Percentiles rank a stretch among this genome's conserved stretches.
Evolutionary conservation across 768 basidiomycete species (phyloP).

Genomic region (Pholiota molesta): DNA sequence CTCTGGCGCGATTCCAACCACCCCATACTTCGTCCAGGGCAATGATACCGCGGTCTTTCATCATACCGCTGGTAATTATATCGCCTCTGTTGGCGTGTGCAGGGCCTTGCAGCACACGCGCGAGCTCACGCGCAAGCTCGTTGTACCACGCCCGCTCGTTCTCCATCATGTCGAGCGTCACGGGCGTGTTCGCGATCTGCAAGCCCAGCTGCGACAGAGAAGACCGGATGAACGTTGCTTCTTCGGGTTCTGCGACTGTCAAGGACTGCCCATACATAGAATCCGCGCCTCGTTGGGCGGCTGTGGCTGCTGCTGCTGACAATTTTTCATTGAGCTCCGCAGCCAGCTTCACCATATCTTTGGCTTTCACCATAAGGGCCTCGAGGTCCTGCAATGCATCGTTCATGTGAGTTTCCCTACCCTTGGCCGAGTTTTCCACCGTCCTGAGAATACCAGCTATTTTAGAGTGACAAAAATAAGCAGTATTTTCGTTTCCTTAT

Average conservation of each 20-base stretch:
- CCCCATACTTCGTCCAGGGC: conserved; percentile 95
- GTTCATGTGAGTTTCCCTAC: conserved; percentile 64
- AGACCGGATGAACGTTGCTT: conserved; percentile 84
- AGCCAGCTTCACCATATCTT: conserved; percentile 90
- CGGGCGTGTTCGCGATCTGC: conserved; percentile 73
- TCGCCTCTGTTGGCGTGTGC: conserved; percentile 23
- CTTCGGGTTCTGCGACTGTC: conserved; percentile 67
- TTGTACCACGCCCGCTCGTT: conserved; percentile 82
- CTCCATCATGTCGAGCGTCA: conserved; percentile 87
- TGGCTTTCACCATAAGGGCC: conserved; percentile 87
- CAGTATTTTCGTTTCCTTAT: conserved; percentile 2
- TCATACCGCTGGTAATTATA: conserved; percentile 54
- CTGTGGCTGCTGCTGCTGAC: conserved; percentile 41
- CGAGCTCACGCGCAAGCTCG: conserved; percentile 83
- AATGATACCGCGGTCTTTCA: conserved; percentile 79
- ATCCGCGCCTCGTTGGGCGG: conserved; percentile 19
- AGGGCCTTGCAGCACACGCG: conserved; percentile 60
- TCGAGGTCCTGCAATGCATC: conserved; percentile 88
- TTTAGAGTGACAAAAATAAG: conserved; percentile 17
- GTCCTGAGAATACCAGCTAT: conserved; percentile 82
- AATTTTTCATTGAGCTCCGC: conserved; percentile 86
- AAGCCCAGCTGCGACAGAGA: conserved; percentile 91
- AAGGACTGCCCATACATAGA: conserved; percentile 29
- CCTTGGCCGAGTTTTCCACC: conserved; percentile 69
- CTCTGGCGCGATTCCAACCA: conserved; percentile 91